Percentiles rank a stretch among this genome's conserved stretches.
Evolutionary conservation across 805 yeast species (phyloP).

Genomic region (Candida koratica): DNA sequence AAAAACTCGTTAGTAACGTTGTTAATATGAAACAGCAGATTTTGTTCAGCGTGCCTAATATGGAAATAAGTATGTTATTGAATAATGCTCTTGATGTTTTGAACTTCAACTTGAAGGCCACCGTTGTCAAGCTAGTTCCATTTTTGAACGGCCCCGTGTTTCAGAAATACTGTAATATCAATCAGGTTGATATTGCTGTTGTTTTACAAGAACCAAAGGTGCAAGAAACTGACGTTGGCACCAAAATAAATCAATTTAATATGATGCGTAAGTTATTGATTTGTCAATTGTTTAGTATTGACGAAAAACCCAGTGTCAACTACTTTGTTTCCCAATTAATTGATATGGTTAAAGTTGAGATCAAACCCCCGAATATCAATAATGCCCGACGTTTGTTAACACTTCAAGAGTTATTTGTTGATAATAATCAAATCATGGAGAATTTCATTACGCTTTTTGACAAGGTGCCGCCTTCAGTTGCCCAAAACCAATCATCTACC

Average conservation of each 20-base stretch:
- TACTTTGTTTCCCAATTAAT: conserved; percentile 30
- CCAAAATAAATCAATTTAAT: conserved; percentile 26
- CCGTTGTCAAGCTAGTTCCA: conserved; percentile 29
- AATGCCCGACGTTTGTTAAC: conserved; percentile 17
- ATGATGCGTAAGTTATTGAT: conserved; percentile 34
- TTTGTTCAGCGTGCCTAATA: conserved; percentile 19
- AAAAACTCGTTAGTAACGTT: conserved; percentile 29
- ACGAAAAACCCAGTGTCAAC: conserved; percentile 26
- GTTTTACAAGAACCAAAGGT: conserved; percentile 28
- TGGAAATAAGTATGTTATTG: conserved; percentile 17
- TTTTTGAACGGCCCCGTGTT: conserved; percentile 33
- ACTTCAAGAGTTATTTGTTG: conserved; percentile 20
- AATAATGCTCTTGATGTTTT: conserved; percentile 26
- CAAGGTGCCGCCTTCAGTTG: conserved; percentile 10
- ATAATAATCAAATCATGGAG: conserved; percentile 22
- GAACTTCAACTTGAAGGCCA: conserved; percentile 25
- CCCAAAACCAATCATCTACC: background rate
- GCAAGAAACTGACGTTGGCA: conserved; percentile 13
- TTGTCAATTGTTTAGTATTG: conserved; percentile 35
- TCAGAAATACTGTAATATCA: conserved; percentile 39
- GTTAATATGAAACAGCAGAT: conserved; percentile 31
- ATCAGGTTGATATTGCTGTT: conserved; percentile 26
- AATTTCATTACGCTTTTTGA: conserved; percentile 25
- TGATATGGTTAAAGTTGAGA: conserved; percentile 18
- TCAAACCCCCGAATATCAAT: conserved; percentile 6